Conservation (phyloP, 805 yeast genomes). For the Grigorovia transvaalensis region DNA sequence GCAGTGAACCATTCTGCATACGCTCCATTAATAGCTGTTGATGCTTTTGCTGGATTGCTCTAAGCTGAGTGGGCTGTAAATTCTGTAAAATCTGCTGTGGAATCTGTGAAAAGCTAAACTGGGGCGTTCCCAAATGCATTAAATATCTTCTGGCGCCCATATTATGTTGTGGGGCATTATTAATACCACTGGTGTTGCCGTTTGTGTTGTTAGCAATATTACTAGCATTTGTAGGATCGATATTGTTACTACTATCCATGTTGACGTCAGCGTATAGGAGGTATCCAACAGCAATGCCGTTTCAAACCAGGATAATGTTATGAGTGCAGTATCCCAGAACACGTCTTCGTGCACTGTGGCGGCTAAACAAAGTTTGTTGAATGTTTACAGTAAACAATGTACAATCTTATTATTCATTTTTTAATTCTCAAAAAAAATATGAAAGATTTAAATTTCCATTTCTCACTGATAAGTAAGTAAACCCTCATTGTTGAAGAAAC, state of each 20-base stretch:
- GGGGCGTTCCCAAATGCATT: slow-evolving; percentile 27
- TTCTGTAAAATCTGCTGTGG: slow-evolving; percentile 26
- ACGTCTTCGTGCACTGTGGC: too few relatives aligned
- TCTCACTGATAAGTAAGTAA: too few relatives aligned
- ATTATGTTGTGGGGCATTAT: neutral
- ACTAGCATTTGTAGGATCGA: neutral
- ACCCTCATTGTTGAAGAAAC: neutral
- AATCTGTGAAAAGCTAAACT: slow-evolving; percentile 26
- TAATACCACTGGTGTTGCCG: neutral
- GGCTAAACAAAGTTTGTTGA: too few relatives aligned
- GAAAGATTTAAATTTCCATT: too few relatives aligned
- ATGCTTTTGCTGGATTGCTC: slow-evolving; percentile 27
- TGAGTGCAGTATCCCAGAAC: too few relatives aligned
- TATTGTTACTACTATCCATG: slow-evolving; percentile 2
- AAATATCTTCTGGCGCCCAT: slow-evolving; percentile 8
- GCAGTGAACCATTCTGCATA: slow-evolving; percentile 21
- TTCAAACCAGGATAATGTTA: too few relatives aligned
- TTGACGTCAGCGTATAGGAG: neutral
- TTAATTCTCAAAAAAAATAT: too few relatives aligned
- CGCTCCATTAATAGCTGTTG: slow-evolving; percentile 24
- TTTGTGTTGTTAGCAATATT: neutral
- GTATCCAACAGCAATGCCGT: too few relatives aligned
- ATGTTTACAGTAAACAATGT: too few relatives aligned
- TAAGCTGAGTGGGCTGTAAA: slow-evolving; percentile 24
- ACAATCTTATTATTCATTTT: too few relatives aligned